Conservation (phyloP, 2,329 filamentous ascomycete species). For the Neopestalotiopsis sp. region DNA sequence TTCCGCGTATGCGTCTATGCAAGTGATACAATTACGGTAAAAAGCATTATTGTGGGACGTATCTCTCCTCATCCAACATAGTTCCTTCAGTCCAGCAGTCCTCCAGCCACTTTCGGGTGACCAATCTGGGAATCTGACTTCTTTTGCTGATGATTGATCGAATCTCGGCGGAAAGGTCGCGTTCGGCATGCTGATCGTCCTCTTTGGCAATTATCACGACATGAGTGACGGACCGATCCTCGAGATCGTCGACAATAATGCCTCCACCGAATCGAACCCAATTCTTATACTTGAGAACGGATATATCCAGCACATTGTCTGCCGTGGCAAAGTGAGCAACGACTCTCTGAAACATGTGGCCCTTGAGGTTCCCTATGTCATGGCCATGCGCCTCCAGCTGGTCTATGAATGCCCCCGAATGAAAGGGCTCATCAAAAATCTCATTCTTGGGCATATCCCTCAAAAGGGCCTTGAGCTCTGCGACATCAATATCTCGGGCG, state of each 20-base stretch:
- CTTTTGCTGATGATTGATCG: constrained; percentile 51
- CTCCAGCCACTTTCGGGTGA: constrained; percentile 75
- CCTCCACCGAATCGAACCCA: constrained; percentile 76
- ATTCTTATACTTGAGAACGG: constrained; percentile 54
- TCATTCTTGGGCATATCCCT: constrained; percentile 57
- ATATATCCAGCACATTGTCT: constrained; percentile 37
- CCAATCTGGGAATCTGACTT: constrained; percentile 68
- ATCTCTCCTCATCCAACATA: constrained; percentile 78
- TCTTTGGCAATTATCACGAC: constrained; percentile 63
- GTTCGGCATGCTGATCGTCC: constrained; percentile 37
- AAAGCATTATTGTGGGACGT: constrained; percentile 33
- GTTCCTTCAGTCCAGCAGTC: constrained; percentile 83
- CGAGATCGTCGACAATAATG: constrained; percentile 52
- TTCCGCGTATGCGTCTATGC: not conserved
- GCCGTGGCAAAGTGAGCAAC: constrained; percentile 46
- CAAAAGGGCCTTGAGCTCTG: constrained; percentile 65
- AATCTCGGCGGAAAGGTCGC: constrained; percentile 47
- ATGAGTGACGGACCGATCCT: constrained; percentile 70
- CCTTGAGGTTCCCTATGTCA: constrained; percentile 54
- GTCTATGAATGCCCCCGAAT: constrained; percentile 52
- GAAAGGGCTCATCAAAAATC: constrained; percentile 43
- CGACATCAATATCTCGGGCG: constrained; percentile 67
- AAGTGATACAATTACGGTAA: not conserved
- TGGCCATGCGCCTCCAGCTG: constrained; percentile 63
- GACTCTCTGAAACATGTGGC: constrained; percentile 58